Conservation (phyloP, 352 stramenopile species). For the Phytophthora aleatoria region DNA sequence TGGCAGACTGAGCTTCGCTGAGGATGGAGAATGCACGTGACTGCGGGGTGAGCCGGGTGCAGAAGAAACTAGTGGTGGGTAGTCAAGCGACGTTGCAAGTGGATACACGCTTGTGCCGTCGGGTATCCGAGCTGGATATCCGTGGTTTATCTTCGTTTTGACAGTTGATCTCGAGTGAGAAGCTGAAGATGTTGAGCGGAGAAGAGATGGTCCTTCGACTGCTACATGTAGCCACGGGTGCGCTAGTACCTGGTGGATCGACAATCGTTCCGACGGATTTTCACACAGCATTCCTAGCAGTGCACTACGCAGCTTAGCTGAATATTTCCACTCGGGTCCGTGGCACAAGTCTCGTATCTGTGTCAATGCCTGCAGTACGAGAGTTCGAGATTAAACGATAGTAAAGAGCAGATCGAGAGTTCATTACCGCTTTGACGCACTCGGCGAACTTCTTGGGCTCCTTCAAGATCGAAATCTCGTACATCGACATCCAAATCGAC, state of each 20-base stretch:
- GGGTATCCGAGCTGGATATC: constrained; percentile 6
- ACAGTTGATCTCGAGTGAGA: constrained; percentile 13
- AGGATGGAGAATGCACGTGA: constrained; percentile 7
- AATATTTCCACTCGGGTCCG: constrained; percentile 53
- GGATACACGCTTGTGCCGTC: constrained; percentile 6
- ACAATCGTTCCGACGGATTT: constrained; percentile 41
- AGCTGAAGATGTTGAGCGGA: neutral
- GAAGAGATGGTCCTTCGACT: neutral
- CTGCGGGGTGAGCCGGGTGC: constrained; percentile 14
- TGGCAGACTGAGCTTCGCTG: constrained; percentile 49
- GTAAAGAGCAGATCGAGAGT: neutral
- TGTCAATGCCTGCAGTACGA: constrained; percentile 32
- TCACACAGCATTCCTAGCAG: constrained; percentile 52
- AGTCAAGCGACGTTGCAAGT: neutral
- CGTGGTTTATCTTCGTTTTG: constrained; percentile 21
- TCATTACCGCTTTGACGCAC: constrained; percentile 38
- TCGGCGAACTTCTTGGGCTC: constrained; percentile 57
- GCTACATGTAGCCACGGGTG: constrained; percentile 50
- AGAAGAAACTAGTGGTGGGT: constrained; percentile 2
- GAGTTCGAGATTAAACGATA: neutral
- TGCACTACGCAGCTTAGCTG: constrained; percentile 41
- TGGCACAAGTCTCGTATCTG: constrained; percentile 39
- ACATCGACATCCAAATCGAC: constrained; percentile 86
- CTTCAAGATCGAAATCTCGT: constrained; percentile 77
- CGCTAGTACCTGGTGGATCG: constrained; percentile 50